phyloP scores from a whole-genome alignment of 129 eudicot species.

The Daucus carota region DNA sequence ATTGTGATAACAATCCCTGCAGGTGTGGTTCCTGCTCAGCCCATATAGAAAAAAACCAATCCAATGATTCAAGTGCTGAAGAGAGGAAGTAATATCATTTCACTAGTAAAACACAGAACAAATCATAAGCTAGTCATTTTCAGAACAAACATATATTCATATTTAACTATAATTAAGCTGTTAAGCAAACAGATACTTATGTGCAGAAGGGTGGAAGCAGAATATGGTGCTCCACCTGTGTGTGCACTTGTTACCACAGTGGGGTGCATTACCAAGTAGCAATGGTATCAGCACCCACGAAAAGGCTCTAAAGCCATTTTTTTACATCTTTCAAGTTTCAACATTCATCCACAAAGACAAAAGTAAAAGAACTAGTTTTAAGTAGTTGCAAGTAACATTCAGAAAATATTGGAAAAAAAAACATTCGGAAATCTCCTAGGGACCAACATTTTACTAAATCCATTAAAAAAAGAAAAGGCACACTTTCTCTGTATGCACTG shows the following conservation, averaged over 20 bases:
- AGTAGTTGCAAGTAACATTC: not conserved
- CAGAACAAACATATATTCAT: too few relatives aligned
- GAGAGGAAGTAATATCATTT: too few relatives aligned
- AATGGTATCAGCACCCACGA: not conserved
- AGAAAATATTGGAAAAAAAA: not conserved
- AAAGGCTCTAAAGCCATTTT: not conserved
- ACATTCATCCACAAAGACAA: not conserved
- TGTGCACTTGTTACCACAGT: conserved; percentile 1
- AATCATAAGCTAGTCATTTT: too few relatives aligned
- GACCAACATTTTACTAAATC: not conserved
- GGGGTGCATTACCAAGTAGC: conserved; percentile 5
- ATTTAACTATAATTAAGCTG: too few relatives aligned
- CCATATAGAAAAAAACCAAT: too few relatives aligned
- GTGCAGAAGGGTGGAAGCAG: not conserved
- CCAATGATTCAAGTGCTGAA: too few relatives aligned
- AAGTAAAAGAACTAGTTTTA: not conserved
- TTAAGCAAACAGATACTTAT: not conserved
- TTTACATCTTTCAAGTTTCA: not conserved
- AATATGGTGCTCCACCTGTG: not conserved
- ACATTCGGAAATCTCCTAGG: not conserved
- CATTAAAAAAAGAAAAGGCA: not conserved
- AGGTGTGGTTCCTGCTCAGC: too few relatives aligned
- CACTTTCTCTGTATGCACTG: conserved; percentile 4
- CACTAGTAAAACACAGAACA: not conserved
- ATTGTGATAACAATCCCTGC: too few relatives aligned